Evolutionary conservation across 192 early-diverging fungal species (phyloP).

Genomic region (Coemansia sp.): DNA sequence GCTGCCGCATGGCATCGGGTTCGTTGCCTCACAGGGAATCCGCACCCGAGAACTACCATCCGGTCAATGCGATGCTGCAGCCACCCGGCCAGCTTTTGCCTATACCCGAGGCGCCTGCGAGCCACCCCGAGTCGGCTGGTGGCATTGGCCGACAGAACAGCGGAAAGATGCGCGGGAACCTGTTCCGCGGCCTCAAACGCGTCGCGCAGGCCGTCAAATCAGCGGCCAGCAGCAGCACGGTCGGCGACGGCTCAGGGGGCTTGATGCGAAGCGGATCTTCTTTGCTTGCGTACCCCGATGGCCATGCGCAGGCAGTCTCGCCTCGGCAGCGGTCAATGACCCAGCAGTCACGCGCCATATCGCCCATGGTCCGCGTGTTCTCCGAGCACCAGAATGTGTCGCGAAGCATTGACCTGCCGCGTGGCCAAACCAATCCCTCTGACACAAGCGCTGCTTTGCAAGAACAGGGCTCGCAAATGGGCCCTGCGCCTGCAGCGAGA

Average conservation of each 20-base stretch:
- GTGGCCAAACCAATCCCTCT: not conserved
- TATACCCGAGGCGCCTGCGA: not conserved
- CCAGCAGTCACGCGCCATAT: slow-evolving; percentile 11
- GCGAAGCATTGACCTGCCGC: slow-evolving; percentile 21
- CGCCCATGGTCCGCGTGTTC: slow-evolving; percentile 7
- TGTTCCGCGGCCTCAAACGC: slow-evolving; percentile 35
- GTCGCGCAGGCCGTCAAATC: slow-evolving; percentile 46
- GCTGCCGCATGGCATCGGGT: slow-evolving; percentile 3
- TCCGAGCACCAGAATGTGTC: slow-evolving; percentile 11
- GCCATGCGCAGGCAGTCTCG: not conserved
- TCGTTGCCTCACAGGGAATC: not conserved
- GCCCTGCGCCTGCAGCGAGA: not conserved
- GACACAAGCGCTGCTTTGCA: not conserved
- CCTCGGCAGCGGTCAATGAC: slow-evolving; percentile 42
- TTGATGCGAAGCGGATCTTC: too few species aligned
- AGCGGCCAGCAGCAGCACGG: slow-evolving; percentile 16
- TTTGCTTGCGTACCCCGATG: too few species aligned
- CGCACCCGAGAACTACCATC: not conserved
- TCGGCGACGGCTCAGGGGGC: too few species aligned
- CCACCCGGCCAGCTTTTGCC: not conserved
- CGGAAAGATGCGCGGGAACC: slow-evolving; percentile 19
- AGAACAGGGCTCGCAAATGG: not conserved
- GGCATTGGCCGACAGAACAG: not conserved
- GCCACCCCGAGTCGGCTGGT: not conserved
- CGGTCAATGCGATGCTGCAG: not conserved